Conservation (phyloP, 345 rosid genomes). For the Melaleuca quinquenervia region DNA sequence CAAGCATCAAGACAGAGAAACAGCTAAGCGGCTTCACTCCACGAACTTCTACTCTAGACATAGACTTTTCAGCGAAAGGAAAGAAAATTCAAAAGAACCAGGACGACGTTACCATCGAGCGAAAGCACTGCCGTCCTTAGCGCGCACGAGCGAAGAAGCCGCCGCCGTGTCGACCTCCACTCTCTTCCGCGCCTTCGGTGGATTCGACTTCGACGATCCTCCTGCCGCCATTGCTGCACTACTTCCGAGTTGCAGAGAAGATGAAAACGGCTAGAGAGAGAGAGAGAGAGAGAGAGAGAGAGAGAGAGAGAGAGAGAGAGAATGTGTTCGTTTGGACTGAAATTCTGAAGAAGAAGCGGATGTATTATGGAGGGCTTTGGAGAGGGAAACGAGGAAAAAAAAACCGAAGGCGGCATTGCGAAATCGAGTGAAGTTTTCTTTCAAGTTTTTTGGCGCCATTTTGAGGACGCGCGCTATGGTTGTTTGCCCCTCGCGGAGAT, state of each 20-base stretch:
- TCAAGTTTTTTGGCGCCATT: not conserved
- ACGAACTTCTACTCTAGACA: not conserved
- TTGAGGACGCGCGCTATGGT: not conserved
- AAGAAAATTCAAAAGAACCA: not conserved
- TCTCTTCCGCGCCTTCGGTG: conserved; percentile 63
- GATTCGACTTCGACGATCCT: conserved; percentile 24
- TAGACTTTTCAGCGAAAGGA: not conserved
- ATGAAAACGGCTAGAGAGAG: not conserved
- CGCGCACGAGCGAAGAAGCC: conserved; percentile 45
- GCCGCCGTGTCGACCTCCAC: conserved; percentile 39
- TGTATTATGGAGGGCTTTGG: not conserved
- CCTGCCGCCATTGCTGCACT: conserved; percentile 11
- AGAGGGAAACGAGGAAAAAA: not conserved
- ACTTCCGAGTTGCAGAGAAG: not conserved
- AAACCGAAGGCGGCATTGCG: not conserved
- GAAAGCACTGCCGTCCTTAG: conserved; percentile 83
- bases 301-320: not conserved
- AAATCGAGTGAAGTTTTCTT: not conserved
- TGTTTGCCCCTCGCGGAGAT: not conserved
- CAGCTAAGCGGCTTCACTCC: not conserved
- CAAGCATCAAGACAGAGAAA: not conserved
- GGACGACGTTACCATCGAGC: conserved; percentile 41
- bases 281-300: not conserved
- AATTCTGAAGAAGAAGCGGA: not conserved
- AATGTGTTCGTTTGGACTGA: not conserved